These are phyloP conservation scores for Euptelea pleiosperma DNA, from an alignment of 164 flowering plant genomes.

Conservation along the genomic window DNA sequence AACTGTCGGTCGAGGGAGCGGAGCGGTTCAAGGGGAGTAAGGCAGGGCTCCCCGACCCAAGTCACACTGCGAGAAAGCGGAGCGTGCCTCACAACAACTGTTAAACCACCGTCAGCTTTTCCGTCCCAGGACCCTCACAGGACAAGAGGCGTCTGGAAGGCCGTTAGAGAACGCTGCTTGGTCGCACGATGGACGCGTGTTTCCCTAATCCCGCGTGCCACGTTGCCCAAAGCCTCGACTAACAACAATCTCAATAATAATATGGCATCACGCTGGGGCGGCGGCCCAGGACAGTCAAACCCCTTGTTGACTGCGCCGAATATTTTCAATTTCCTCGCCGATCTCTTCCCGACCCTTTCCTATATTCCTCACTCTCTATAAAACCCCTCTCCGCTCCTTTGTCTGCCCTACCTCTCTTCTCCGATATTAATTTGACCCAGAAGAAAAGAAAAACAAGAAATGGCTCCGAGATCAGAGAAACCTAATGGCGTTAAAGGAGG, in stretches of 20 bases:
- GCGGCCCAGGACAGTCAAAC: slow-evolving; percentile 40
- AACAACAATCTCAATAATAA: slow-evolving; percentile 5
- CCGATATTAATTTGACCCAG: no score
- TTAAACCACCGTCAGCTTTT: not conserved
- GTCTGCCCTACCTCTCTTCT: slow-evolving; percentile 2
- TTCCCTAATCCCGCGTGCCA: slow-evolving; percentile 20
- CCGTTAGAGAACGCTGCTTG: not conserved
- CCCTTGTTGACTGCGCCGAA: slow-evolving; percentile 17
- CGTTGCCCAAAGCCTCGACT: slow-evolving; percentile 22
- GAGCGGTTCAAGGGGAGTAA: slow-evolving; percentile 23
- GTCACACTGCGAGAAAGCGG: slow-evolving; percentile 6
- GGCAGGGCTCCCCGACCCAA: slow-evolving; percentile 6
- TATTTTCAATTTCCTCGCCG: not conserved
- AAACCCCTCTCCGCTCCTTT: not conserved
- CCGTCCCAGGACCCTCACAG: not conserved
- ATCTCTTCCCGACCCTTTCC: no score
- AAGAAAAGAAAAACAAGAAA: no score
- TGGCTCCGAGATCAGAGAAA: slow-evolving; percentile 42
- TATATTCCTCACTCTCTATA: not conserved
- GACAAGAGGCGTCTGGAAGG: slow-evolving; percentile 1
- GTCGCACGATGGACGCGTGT: not conserved
- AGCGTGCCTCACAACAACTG: slow-evolving; percentile 9
- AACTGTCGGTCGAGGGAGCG: slow-evolving; percentile 18
- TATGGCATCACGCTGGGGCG: slow-evolving; percentile 23
- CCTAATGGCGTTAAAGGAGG: slow-evolving; percentile 4